Evolutionary conservation across 495 filamentous ascomycete genomes (phyloP), one percentile per base, ranked within the genome.

Genomic region (Annulohypoxylon nitens): DNA sequence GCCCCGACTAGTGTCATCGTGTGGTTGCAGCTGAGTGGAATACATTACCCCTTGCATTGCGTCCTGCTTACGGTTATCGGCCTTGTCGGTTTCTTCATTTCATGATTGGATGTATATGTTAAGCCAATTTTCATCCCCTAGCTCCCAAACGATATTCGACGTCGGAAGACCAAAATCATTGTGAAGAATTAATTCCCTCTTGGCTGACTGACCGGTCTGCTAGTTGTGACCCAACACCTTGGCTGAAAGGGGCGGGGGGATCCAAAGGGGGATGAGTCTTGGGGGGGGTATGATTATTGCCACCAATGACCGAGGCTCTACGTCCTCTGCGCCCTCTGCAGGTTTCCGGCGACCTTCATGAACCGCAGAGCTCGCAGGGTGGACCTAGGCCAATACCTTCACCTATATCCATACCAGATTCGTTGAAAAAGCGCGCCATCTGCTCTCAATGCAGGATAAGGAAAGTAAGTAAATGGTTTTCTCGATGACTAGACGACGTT

Each of bases 381-480:
- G 48, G 25, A 48, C 36, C 55, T 45, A 59, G 63, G 2, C 69
- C 66, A 16, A 41, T 64, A 43, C 16, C 63, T 23, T 47, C 4
- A 48, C 45, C 72, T 16, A 43, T 68, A 69, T 47, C 69, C 23
- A 39, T 34, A 34, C 9, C 66, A n/a, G 58, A 66, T 23, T 39
- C 62, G 20, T 33, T 65, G 66, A 62, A 50, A 36, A 77, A 73
- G 48, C 75, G 72, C n/a, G 72, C 69, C 9, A 73, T 74, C 10
- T 77, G 75, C 20, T 73, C 72, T 11, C 75, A 77, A 34, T 75
- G 75, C 14, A 69, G 75, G 14, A 69, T 75, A 33, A 70, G 75
- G 26, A 77, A 77, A 53, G 75, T 77, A 36, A 58, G 63, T 51
- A 4, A 39, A 43, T 60, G 14, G 36, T 12, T 59, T 59, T 14